Evolutionary conservation across 176 grass and related monocot genomes (phyloP).

Genomic region (sorghum (Sorghum bicolor)): Sorghum_bicolor_NCBIv3 NC_012879.2:60734001-60734500

Average conservation of each 20-base stretch:
- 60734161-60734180: constrained; percentile 64
- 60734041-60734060: constrained; percentile 52
- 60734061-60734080: not conserved
- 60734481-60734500: constrained; percentile 19
- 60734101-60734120: constrained; percentile 46
- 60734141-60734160: constrained; percentile 88
- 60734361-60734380: not conserved
- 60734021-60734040: too few species aligned
- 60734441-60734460: constrained; percentile 7
- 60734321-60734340: constrained; percentile 28
- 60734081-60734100: not conserved
- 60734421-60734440: not conserved
- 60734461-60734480: not conserved
- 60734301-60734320: constrained; percentile 43
- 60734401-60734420: not conserved
- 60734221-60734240: not conserved
- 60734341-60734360: constrained; percentile 28
- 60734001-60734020: not conserved
- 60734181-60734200: constrained; percentile 34
- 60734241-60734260: not conserved
- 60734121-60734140: constrained; percentile 61
- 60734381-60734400: not conserved
- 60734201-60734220: constrained; percentile 27
- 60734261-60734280: constrained; percentile 56
- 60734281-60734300: constrained; percentile 62